These are phyloP conservation scores for Toxicodendron radicans DNA, from an alignment of 345 rosid genomes.

Conservation along the genomic window DNA sequence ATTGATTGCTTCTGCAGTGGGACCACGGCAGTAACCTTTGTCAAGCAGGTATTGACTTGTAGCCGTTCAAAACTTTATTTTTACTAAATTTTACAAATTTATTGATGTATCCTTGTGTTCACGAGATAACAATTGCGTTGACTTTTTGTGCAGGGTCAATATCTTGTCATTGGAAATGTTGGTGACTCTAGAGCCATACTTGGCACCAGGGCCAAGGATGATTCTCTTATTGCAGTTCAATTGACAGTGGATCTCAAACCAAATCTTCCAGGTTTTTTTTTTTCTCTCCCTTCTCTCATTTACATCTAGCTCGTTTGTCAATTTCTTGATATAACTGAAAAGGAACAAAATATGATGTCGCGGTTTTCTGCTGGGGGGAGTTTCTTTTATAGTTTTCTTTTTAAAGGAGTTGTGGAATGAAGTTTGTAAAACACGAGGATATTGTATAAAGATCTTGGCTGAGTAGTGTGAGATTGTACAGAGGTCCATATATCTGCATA, in stretches of 20 bases:
- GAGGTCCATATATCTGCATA: background rate
- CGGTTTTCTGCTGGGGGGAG: too few species aligned
- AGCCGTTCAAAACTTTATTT: constrained; percentile 13
- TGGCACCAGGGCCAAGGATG: constrained; percentile 69
- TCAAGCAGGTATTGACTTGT: constrained; percentile 70
- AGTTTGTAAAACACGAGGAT: background rate
- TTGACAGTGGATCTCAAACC: constrained; percentile 98
- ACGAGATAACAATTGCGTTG: constrained; percentile 8
- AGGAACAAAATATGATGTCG: too few species aligned
- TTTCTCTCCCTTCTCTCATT: background rate
- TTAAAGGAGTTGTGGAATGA: background rate
- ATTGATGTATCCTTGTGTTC: constrained; percentile 5
- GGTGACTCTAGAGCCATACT: constrained; percentile 97
- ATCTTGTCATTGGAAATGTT: constrained; percentile 78
- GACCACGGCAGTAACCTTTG: constrained; percentile 91
- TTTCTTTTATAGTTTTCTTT: too few species aligned
- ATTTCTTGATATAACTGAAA: background rate
- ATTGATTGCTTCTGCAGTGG: constrained; percentile 97
- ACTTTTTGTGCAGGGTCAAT: constrained; percentile 53
- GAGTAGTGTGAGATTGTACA: background rate
- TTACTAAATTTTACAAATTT: constrained; percentile 6
- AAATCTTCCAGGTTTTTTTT: constrained; percentile 77
- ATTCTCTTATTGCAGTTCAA: constrained; percentile 78
- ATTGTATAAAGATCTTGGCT: background rate
- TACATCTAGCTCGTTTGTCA: background rate